phyloP scores from a whole-genome alignment of 1,139 yeast genomes.

The Candida sp. region DNA sequence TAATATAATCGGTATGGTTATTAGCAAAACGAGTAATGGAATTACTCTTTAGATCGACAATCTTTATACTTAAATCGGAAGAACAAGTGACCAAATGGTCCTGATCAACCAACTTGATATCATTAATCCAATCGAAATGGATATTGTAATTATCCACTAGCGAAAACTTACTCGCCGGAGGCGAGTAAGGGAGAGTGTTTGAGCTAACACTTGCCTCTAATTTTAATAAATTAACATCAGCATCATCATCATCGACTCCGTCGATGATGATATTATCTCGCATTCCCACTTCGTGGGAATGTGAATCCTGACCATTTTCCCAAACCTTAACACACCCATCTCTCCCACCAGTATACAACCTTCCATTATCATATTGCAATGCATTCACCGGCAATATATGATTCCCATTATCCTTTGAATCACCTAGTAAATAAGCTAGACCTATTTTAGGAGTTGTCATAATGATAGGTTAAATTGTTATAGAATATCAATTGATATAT shows the following conservation, averaged over 20 bases:
- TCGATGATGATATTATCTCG: conserved; percentile 1
- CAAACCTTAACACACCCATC: conserved; percentile 80
- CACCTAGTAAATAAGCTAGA: conserved; percentile 38
- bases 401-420: conserved; percentile 28
- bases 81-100: conserved; percentile 67
- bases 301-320: too few species aligned
- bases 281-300: not conserved
- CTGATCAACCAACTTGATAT: conserved; percentile 51
- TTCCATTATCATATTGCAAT: conserved; percentile 18
- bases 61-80: conserved; percentile 76
- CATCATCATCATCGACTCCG: conserved; percentile 18
- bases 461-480: too few species aligned
- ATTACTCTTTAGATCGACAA: too few species aligned
- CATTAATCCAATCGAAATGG: conserved; percentile 94
- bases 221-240: conserved; percentile 34
- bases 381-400: conserved; percentile 41
- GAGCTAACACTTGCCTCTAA: conserved; percentile 42
- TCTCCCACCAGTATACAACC: conserved; percentile 66
- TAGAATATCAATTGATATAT: too few species aligned
- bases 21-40: conserved; percentile 56
- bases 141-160: conserved; percentile 27
- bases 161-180: conserved; percentile 9
- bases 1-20: conserved; percentile 85
- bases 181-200: conserved; percentile 24
- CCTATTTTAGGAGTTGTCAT: conserved; percentile 21